Percentiles rank a stretch among this genome's conserved stretches.
phyloP scores from a whole-genome alignment of 345 rosid genomes.

The Noccaea bulbosa region DNA sequence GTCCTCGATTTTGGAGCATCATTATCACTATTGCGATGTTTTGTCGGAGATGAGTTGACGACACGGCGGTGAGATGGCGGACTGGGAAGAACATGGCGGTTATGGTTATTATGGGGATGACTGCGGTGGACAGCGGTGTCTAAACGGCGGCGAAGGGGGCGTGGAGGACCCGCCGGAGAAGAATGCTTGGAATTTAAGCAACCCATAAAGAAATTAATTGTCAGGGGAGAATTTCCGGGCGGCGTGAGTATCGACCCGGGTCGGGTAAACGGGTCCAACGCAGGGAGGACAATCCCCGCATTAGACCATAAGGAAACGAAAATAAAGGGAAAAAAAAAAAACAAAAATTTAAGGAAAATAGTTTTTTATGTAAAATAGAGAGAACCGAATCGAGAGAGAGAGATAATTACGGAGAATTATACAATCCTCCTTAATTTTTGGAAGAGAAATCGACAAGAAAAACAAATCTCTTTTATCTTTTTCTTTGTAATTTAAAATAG shows the following conservation, averaged over 20 bases:
- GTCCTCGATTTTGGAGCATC: conserved; percentile 42
- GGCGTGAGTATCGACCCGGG: conserved; percentile 63
- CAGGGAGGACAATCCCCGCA: conserved; percentile 51
- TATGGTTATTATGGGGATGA: conserved; percentile 40
- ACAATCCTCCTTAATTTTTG: conserved; percentile 42
- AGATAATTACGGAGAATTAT: conserved; percentile 34
- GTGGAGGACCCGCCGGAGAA: conserved; percentile 42
- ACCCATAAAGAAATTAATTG: conserved; percentile 53
- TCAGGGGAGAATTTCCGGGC: conserved; percentile 37
- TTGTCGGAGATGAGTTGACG: conserved; percentile 37
- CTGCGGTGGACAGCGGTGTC: conserved; percentile 20
- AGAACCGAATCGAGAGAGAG: conserved; percentile 19
- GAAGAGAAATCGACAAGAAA: conserved; percentile 30
- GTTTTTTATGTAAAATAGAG: conserved; percentile 37
- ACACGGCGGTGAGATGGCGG: conserved; percentile 40
- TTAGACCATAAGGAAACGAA: conserved; percentile 43
- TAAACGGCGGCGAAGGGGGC: conserved; percentile 25
- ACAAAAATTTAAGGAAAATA: conserved; percentile 22
- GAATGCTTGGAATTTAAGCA: conserved; percentile 68
- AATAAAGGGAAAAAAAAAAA: conserved; percentile 29
- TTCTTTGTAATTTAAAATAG: conserved; percentile 28
- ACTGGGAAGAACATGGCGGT: conserved; percentile 36
- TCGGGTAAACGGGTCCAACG: conserved; percentile 62
- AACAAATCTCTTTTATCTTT: conserved; percentile 2
- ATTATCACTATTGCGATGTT: conserved; percentile 44